These are phyloP conservation scores for Chamaecrista fasciculata DNA, from an alignment of 306 rosid species.

Conservation along the genomic window DNA sequence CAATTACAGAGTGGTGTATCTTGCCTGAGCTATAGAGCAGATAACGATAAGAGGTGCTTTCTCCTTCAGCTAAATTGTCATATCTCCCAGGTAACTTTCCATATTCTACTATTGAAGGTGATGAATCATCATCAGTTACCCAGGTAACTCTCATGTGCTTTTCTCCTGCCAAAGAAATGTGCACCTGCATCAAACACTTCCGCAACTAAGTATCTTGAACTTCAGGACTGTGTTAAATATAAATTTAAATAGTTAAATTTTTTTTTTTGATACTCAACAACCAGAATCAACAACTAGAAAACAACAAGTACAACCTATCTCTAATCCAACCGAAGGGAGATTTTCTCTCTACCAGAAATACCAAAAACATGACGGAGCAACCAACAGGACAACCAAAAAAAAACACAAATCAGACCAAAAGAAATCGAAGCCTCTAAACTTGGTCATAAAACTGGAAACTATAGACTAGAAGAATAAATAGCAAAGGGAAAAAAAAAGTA, in stretches of 20 bases:
- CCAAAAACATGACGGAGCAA: too few species aligned
- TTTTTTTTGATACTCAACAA: too few species aligned
- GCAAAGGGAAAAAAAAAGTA: too few species aligned
- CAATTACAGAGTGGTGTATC: slow-evolving; percentile 88
- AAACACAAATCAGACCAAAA: too few species aligned
- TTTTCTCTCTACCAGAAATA: too few species aligned
- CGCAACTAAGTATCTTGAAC: slow-evolving; percentile 15
- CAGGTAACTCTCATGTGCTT: slow-evolving; percentile 75
- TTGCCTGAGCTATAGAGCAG: slow-evolving; percentile 72
- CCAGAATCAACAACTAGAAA: too few species aligned
- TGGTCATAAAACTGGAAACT: too few species aligned
- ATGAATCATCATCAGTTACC: slow-evolving; percentile 57
- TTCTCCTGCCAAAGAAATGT: slow-evolving; percentile 86
- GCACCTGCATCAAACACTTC: slow-evolving; percentile 59
- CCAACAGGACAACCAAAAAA: too few species aligned
- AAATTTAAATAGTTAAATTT: slow-evolving; percentile 15
- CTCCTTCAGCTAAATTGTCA: slow-evolving; percentile 59
- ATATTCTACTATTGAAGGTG: slow-evolving; percentile 79
- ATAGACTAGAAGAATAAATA: too few species aligned
- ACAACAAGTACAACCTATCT: too few species aligned
- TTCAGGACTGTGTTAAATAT: neutral
- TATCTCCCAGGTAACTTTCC: slow-evolving; percentile 66
- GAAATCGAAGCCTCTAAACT: neutral
- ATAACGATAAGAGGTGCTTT: slow-evolving; percentile 69
- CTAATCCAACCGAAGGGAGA: too few species aligned